Percentiles rank a stretch among this genome's conserved stretches.
These are phyloP conservation scores for Warburgia ugandensis DNA, from an alignment of 164 flowering plant species.

Conservation along the genomic window DNA sequence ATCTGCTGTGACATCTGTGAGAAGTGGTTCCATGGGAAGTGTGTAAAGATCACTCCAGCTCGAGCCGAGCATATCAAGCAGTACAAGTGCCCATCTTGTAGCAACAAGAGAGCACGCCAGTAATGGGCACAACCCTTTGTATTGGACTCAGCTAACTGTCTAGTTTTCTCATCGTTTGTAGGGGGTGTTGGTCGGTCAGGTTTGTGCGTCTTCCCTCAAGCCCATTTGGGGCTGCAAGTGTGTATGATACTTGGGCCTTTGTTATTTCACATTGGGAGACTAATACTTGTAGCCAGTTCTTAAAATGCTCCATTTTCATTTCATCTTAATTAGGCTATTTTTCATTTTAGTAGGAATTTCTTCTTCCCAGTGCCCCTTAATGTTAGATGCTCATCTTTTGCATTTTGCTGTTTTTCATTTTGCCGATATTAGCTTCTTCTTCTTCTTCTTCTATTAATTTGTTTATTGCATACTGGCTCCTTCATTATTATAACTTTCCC, in stretches of 20 bases:
- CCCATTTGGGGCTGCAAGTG: not conserved
- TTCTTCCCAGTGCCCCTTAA: no score
- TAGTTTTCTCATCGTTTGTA: conserved; percentile 3
- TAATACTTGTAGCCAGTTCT: not conserved
- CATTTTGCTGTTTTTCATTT: no score
- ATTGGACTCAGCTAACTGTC: conserved; percentile 6
- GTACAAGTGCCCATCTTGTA: conserved; percentile 90
- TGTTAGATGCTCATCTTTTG: no score
- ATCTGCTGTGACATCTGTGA: conserved; percentile 86
- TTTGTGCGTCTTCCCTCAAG: conserved; percentile 1
- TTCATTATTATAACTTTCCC: no score
- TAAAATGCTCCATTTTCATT: not conserved
- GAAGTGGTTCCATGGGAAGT: conserved; percentile 88
- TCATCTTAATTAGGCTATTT: not conserved
- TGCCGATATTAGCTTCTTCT: no score
- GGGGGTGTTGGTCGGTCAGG: conserved; percentile 2
- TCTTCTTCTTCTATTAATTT: no score
- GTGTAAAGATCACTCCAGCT: conserved; percentile 86
- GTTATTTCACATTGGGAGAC: not conserved
- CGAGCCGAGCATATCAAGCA: conserved; percentile 93
- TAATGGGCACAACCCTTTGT: conserved; percentile 11
- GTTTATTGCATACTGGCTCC: no score
- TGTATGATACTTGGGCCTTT: conserved; percentile 3
- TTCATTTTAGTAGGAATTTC: no score
- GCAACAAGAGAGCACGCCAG: conserved; percentile 67